Evolutionary conservation across 179 eudicot genomes (phyloP), one percentile per base, ranked within the genome.

Genomic region (Spergularia azorica): DNA sequence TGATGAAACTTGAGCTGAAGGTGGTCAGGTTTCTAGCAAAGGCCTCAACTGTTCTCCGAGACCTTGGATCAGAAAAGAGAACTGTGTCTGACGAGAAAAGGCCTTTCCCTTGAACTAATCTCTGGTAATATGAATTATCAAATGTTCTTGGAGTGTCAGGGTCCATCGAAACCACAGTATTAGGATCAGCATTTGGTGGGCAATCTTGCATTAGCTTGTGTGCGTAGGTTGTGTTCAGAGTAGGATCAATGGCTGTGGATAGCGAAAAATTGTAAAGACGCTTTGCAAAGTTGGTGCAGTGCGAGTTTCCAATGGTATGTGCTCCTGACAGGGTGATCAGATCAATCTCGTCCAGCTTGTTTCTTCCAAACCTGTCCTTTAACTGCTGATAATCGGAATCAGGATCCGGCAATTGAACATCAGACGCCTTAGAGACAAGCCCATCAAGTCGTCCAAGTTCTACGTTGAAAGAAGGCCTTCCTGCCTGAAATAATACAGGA

Each of bases 401-500:
- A 1, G 93, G 90, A 36, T 69, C 76, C 0, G 96, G 93, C 21
- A 91, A 72, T 17, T 82, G 81, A 70, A 88, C 92, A 9, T 78
- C 76, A 21, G 96, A 88, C 54, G 89, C 89, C 32, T 79, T 77
- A 1, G 96, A 91, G 50, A 87, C 65, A 9, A 87, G 80, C 46
- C 96, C 90, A 38, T 91, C 96, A 2, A 87, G 84, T 12, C 93
- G 86, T 13, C 96, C 96, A 7, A 89, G 73, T 77, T 91, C 92
- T 16, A 91, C 92, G 10, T 39, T 72, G 88, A 78, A 91, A 7
- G 82, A 77, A 52, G 93, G 91, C 1, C 96, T 93, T 54, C 93
- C 93, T 18, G 90, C 84, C 96, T 91, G 81, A 51, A 72, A 67
- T 26, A 26, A 26, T 26, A 2, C 32, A 26, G 32, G 32, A 26